Evolutionary conservation across 2,329 filamentous ascomycete genomes (phyloP).

Genomic region (Fusarium pseudograminearum): DNA sequence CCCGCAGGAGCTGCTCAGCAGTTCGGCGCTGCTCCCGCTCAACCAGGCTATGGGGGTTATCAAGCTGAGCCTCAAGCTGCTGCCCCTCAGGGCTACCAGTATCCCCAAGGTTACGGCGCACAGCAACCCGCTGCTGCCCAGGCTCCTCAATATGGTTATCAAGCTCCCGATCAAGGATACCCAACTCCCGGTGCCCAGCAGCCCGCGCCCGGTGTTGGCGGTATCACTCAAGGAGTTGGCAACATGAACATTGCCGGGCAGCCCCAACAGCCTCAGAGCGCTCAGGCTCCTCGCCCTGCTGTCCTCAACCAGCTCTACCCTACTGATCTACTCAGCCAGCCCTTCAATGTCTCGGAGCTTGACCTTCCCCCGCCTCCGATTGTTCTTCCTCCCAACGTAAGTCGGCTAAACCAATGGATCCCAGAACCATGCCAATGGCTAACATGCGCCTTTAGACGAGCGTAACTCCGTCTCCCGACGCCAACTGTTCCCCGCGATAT

Average conservation of each 20-base stretch:
- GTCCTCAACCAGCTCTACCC: slow-evolving; percentile 90
- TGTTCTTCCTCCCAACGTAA: slow-evolving; percentile 89
- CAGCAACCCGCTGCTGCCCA: slow-evolving; percentile 55
- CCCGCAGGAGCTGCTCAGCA: slow-evolving; percentile 52
- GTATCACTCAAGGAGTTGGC: slow-evolving; percentile 86
- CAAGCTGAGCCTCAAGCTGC: slow-evolving; percentile 60
- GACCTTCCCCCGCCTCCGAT: slow-evolving; percentile 93
- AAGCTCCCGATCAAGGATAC: slow-evolving; percentile 76
- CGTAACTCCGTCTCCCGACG: slow-evolving; percentile 88
- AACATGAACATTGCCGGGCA: slow-evolving; percentile 80
- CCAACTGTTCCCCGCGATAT: slow-evolving; percentile 94
- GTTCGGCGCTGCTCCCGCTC: slow-evolving; percentile 62
- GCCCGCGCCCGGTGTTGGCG: slow-evolving; percentile 62
- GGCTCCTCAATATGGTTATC: slow-evolving; percentile 69
- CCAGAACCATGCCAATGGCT: slow-evolving; percentile 48
- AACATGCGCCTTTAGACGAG: slow-evolving; percentile 72
- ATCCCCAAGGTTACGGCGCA: slow-evolving; percentile 59
- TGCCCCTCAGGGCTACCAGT: slow-evolving; percentile 57
- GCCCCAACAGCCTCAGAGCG: slow-evolving; percentile 54
- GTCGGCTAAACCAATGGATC: slow-evolving; percentile 52
- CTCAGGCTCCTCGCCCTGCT: slow-evolving; percentile 59
- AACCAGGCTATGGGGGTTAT: slow-evolving; percentile 70
- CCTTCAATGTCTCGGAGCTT: slow-evolving; percentile 93
- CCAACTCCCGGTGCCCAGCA: slow-evolving; percentile 60
- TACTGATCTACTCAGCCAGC: slow-evolving; percentile 90